phyloP scores from a whole-genome alignment of 2,329 filamentous ascomycete species.

The Neopestalotiopsis sp. region DNA sequence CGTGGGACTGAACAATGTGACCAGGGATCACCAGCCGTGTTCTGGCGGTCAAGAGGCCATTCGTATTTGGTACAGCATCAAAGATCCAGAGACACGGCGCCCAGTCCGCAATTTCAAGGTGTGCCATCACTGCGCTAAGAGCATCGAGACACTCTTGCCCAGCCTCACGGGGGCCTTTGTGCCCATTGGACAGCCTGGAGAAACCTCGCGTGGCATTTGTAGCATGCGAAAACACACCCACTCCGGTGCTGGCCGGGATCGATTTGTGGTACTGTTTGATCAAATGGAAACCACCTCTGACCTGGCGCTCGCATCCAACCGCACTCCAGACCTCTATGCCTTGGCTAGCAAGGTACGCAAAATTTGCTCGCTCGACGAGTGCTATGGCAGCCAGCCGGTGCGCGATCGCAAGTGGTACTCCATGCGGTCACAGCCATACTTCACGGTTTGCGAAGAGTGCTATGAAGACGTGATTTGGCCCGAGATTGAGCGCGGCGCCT shows the following conservation, averaged over 20 bases:
- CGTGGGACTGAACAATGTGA: constrained; percentile 69
- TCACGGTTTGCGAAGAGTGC: constrained; percentile 88
- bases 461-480: constrained; percentile 82
- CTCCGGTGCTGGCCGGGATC: constrained; percentile 46
- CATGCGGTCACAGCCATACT: constrained; percentile 75
- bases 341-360: constrained; percentile 70
- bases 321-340: constrained; percentile 60
- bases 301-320: constrained; percentile 48
- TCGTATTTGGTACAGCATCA: constrained; percentile 78
- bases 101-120: constrained; percentile 75
- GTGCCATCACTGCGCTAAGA: constrained; percentile 76
- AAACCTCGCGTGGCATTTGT: constrained; percentile 63
- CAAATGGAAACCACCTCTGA: constrained; percentile 64
- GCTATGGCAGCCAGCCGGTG: constrained; percentile 67
- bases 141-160: constrained; percentile 76
- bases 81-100: constrained; percentile 68
- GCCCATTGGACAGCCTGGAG: constrained; percentile 51
- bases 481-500: constrained; percentile 55
- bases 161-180: constrained; percentile 72
- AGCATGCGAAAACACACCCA: constrained; percentile 65
- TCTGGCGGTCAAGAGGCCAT: constrained; percentile 58
- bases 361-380: constrained; percentile 65
- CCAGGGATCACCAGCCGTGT: constrained; percentile 62
- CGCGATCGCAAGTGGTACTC: constrained; percentile 76
- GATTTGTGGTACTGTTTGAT: constrained; percentile 66